phyloP scores from a whole-genome alignment of 306 rosid species.

The Vicia faba region DNA sequence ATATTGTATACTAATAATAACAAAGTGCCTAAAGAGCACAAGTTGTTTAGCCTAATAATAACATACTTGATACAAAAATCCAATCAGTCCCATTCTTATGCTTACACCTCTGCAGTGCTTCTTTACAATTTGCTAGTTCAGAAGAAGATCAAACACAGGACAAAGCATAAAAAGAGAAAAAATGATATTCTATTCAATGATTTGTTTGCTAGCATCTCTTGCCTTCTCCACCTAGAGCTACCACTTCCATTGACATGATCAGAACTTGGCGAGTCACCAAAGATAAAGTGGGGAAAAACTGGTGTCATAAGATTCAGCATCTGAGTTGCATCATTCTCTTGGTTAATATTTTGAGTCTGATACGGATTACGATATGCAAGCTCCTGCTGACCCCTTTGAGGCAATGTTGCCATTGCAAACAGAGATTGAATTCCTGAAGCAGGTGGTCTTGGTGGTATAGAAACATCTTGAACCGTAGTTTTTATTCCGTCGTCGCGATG shows the following conservation, averaged over 20 bases:
- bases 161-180: conserved; percentile 76
- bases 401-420: conserved; percentile 36
- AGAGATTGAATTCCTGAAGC: conserved; percentile 52
- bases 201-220: conserved; percentile 80
- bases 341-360: conserved; percentile 57
- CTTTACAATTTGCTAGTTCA: conserved; percentile 47
- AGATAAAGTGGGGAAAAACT: conserved; percentile 63
- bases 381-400: conserved; percentile 60
- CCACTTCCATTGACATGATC: conserved; percentile 48
- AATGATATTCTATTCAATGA: conserved; percentile 81
- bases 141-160: conserved; percentile 80
- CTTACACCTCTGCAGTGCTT: background rate
- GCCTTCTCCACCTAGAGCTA: conserved; percentile 73
- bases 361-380: conserved; percentile 84
- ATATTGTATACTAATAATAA: background rate
- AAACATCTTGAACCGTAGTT: conserved; percentile 37
- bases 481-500: conserved; percentile 30
- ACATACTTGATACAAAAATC: background rate
- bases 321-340: conserved; percentile 48
- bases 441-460: conserved; percentile 81
- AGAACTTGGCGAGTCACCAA: conserved; percentile 60
- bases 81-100: background rate
- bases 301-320: conserved; percentile 49
- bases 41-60: conserved; percentile 9
- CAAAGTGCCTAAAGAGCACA: conserved; percentile 4